Evolutionary conservation across 192 early-diverging fungal genomes (phyloP).

Genomic region (Coemansia sp.): DNA sequence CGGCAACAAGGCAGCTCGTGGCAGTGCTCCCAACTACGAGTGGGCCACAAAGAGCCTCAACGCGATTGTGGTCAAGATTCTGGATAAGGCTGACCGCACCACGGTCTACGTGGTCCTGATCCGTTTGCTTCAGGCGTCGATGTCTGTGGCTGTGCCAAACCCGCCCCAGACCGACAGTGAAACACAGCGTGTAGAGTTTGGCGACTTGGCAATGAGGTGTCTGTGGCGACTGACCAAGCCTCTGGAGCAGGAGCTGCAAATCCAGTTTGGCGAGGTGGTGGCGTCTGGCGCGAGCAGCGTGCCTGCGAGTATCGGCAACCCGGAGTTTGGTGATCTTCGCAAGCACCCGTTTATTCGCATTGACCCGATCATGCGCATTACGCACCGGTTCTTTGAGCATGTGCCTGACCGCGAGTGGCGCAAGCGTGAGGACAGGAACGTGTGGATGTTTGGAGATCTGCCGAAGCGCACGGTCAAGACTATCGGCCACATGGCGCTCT

Average conservation of each 20-base stretch:
- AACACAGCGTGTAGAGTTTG: constrained; percentile 66
- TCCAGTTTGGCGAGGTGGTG: constrained; percentile 61
- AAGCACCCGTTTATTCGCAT: constrained; percentile 20
- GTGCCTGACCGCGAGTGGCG: constrained; percentile 90
- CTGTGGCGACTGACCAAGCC: constrained; percentile 94
- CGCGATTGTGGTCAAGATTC: constrained; percentile 82
- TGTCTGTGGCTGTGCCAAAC: constrained; percentile 56
- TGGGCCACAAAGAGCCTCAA: constrained; percentile 57
- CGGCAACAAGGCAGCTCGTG: background rate
- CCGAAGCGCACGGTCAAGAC: constrained; percentile 95
- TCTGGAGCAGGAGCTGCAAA: constrained; percentile 67
- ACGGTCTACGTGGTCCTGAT: constrained; percentile 73
- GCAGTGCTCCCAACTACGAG: constrained; percentile 1
- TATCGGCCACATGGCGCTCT: constrained; percentile 74
- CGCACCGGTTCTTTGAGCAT: constrained; percentile 80
- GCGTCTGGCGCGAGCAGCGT: constrained; percentile 16
- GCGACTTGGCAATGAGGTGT: constrained; percentile 93
- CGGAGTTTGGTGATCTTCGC: constrained; percentile 5
- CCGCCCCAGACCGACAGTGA: constrained; percentile 52
- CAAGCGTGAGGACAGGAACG: constrained; percentile 58
- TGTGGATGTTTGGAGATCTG: constrained; percentile 82
- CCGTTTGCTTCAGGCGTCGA: constrained; percentile 60
- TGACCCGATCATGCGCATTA: constrained; percentile 61
- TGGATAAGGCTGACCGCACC: constrained; percentile 88
- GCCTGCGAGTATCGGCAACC: constrained; percentile 4